Percentiles rank a stretch among this genome's conserved stretches.
Conservation (phyloP, 2,329 filamentous ascomycete genomes). For the Penicillium sumatraense region DNA sequence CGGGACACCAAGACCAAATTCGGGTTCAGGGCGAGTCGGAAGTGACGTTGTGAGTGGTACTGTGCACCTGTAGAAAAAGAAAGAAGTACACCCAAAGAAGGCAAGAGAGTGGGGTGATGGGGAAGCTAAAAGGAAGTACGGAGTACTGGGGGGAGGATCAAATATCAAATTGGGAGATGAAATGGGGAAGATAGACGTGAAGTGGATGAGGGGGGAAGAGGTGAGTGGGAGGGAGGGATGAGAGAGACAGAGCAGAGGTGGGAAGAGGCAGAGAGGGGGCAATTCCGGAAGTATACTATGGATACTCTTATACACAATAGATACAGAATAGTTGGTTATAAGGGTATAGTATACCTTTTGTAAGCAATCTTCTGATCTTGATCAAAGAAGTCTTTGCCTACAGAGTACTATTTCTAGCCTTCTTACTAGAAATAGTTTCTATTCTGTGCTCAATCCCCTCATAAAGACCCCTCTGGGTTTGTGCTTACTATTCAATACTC, state of each 20-base stretch:
- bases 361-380: too few relatives aligned
- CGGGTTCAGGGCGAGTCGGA: slow-evolving; percentile 16
- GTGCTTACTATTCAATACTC: not conserved
- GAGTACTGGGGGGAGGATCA: slow-evolving; percentile 13
- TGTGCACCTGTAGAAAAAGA: slow-evolving; percentile 14
- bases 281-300: too few relatives aligned
- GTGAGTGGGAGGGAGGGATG: slow-evolving; percentile 24
- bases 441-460: too few relatives aligned
- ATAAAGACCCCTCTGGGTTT: not conserved
- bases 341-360: too few relatives aligned
- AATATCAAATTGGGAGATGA: slow-evolving; percentile 10
- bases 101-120: slow-evolving; percentile 20
- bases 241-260: slow-evolving; percentile 13
- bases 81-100: too few relatives aligned
- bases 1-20: slow-evolving; percentile 25
- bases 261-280: slow-evolving; percentile 18
- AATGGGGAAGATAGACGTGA: slow-evolving; percentile 16
- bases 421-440: too few relatives aligned
- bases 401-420: too few relatives aligned
- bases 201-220: slow-evolving; percentile 16
- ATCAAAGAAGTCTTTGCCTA: too few relatives aligned
- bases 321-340: too few relatives aligned
- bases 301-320: too few relatives aligned
- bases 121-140: slow-evolving; percentile 19
- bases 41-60: slow-evolving; percentile 15